A percentile compares a stretch with the other conserved stretches of the same genome.
Conservation (phyloP, 305 asterid genomes). For the Fraxinus paxiana region DNA sequence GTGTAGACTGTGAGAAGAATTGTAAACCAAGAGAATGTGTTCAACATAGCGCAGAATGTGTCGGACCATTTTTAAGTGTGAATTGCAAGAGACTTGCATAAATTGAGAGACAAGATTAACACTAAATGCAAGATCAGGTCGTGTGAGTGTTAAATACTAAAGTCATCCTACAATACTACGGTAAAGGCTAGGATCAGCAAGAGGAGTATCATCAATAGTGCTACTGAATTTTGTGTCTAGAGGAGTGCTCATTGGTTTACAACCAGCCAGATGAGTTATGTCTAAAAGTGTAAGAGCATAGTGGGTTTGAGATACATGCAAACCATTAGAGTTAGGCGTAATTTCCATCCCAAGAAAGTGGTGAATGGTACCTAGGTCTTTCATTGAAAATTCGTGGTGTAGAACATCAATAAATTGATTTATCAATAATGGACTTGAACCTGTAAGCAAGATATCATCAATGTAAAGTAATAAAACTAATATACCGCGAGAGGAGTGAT, state of each 20-base stretch:
- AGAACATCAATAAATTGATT: neutral
- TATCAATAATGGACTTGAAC: neutral
- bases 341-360: constrained; percentile 5
- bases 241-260: neutral
- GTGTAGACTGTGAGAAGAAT: neutral
- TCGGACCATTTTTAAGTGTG: neutral
- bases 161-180: neutral
- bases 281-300: neutral
- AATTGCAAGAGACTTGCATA: neutral
- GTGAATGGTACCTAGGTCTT: neutral
- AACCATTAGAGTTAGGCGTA: neutral
- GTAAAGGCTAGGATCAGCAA: neutral
- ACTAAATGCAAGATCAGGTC: neutral
- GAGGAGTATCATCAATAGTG: neutral
- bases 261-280: neutral
- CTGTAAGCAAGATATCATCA: neutral
- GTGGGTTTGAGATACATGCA: neutral
- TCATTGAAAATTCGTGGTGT: neutral
- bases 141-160: neutral
- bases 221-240: neutral
- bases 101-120: neutral
- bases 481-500: neutral
- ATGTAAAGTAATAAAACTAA: neutral
- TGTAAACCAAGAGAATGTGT: neutral
- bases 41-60: neutral